phyloP scores from a whole-genome alignment of 345 rosid species.

The Populus alba region DNA sequence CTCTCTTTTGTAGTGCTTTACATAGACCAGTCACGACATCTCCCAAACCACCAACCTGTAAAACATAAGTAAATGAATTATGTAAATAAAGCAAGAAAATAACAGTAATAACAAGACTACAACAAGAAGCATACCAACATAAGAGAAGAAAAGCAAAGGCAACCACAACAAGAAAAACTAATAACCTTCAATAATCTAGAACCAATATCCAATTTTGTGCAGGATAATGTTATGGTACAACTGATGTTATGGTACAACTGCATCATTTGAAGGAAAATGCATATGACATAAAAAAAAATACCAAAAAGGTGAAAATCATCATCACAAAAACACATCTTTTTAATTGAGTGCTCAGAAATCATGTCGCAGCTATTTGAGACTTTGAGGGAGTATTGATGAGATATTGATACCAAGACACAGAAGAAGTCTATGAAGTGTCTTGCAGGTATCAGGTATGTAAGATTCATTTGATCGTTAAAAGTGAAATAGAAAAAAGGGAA shows the following conservation, averaged over 20 bases:
- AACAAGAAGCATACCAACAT: background rate
- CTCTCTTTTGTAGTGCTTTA: conserved; percentile 90
- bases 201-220: too few relatives aligned
- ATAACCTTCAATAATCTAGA: too few relatives aligned
- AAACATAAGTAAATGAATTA: background rate
- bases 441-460: too few relatives aligned
- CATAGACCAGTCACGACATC: conserved; percentile 95
- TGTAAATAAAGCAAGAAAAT: background rate
- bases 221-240: background rate
- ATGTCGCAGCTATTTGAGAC: too few relatives aligned
- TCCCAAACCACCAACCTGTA: conserved; percentile 96
- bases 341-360: too few relatives aligned
- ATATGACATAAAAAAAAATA: background rate
- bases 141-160: background rate
- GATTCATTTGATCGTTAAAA: too few relatives aligned
- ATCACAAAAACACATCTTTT: background rate
- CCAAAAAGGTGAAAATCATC: background rate
- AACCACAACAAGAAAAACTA: too few relatives aligned
- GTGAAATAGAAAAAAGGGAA: too few relatives aligned
- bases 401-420: too few relatives aligned
- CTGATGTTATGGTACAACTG: background rate
- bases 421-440: too few relatives aligned
- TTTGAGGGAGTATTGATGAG: too few relatives aligned
- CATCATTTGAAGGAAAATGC: background rate
- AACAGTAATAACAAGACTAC: background rate